Evolutionary conservation across 371 early-diverging fungal genomes (phyloP), one percentile per base, ranked within the genome.

Genomic region (Mortierella sp.): DNA sequence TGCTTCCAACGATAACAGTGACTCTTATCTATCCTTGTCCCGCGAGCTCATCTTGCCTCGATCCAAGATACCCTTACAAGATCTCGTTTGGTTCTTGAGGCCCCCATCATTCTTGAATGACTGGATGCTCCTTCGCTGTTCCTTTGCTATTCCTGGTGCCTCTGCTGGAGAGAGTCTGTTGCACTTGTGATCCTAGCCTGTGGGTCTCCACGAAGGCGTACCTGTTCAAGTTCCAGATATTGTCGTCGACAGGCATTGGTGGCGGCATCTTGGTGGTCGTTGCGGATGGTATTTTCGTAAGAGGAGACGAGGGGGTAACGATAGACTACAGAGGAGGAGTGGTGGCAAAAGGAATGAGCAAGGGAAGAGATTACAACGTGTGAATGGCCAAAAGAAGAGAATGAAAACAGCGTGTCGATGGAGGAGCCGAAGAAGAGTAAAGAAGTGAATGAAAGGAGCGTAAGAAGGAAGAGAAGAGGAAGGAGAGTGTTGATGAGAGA

Each of bases 221-320:
- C 84, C 84, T 84, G 71, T 84, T 85, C 28, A 85, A 64, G 57
- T 85, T 85, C 86, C 86, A 85, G 69, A 85, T 85, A 77, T 85
- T 85, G 77, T 85, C 86, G 59, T 81, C 86, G 26, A 85, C 73
- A 8, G 81, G 86, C 79, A 85, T 85, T 14, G 86, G 86, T 37
- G 86, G 86, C 3, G 86, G 86, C 86, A 85, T 85, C n/a, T 55
- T 59, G 34, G 48, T 40, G 14, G 21, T 21, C n/a, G 2, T 37
- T 46, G 74, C 11, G 19, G 64, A 40, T 69, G 57, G 46, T 74
- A 43, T 24, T 67, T 67, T 37, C 37, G 67, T 67, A 31, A 59
- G 9, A 43, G n/a, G 44, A 26, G 37, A 44, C n/a, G 6, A 21
- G 53, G 44, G 44, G 73, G 24, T 19, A 21, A 64, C 64, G 21